phyloP scores from a whole-genome alignment of 2,329 filamentous ascomycete species.

The Emergomyces africanus region DNA sequence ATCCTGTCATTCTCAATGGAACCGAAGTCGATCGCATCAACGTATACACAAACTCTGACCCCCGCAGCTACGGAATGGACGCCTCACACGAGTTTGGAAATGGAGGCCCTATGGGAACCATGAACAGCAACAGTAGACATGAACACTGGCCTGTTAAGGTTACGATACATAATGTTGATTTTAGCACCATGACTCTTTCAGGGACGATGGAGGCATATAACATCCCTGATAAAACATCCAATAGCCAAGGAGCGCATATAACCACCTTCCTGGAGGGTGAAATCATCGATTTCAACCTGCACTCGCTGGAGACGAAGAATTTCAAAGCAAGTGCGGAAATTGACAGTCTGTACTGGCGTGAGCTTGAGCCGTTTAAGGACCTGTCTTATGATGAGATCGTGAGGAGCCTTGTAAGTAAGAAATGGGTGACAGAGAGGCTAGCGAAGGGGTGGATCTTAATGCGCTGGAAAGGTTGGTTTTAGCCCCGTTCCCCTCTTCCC shows the following conservation, averaged over 20 bases:
- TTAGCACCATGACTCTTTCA: conserved; percentile 47
- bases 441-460: conserved; percentile 37
- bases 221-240: conserved; percentile 41
- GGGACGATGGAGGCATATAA: conserved; percentile 61
- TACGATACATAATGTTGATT: conserved; percentile 50
- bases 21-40: conserved; percentile 22
- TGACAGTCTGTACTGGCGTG: conserved; percentile 37
- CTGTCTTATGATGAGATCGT: conserved; percentile 32
- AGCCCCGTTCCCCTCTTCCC: background rate
- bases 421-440: conserved; percentile 31
- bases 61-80: conserved; percentile 22
- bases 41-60: conserved; percentile 26
- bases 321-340: conserved; percentile 34
- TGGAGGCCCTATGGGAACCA: conserved; percentile 7
- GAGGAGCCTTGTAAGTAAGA: conserved; percentile 32
- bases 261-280: conserved; percentile 50
- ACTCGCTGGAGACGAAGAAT: conserved; percentile 36
- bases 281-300: conserved; percentile 49
- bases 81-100: conserved; percentile 14
- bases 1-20: conserved; percentile 25
- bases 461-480: conserved; percentile 36
- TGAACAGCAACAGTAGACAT: conserved; percentile 1
- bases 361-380: conserved; percentile 35
- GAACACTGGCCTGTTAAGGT: conserved; percentile 55
- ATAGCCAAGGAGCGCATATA: conserved; percentile 37